Evolutionary conservation across 1,139 yeast genomes (phyloP).

Genomic region (Suhomyces panamericanus): DNA sequence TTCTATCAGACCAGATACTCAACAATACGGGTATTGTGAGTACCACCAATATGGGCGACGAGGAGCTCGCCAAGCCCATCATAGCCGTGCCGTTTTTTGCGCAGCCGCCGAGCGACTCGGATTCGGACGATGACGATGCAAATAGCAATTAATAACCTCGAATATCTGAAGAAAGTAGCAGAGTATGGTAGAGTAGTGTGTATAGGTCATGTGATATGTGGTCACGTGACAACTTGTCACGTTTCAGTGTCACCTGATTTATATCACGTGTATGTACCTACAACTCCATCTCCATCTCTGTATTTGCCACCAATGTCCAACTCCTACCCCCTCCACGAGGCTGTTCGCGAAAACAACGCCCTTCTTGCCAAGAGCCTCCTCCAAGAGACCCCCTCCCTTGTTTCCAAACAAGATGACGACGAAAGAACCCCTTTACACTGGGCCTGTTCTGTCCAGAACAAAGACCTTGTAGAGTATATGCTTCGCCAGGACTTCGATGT

Average conservation of each 20-base stretch:
- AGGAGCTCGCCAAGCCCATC: slow-evolving; percentile 22
- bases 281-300: background rate
- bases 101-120: slow-evolving; percentile 44
- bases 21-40: slow-evolving; percentile 12
- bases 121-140: slow-evolving; percentile 20
- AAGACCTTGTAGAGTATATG: slow-evolving; percentile 53
- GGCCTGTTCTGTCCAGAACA: slow-evolving; percentile 73
- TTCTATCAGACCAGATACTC: slow-evolving; percentile 1
- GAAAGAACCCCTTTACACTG: slow-evolving; percentile 84
- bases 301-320: slow-evolving; percentile 3
- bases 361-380: slow-evolving; percentile 51
- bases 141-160: background rate
- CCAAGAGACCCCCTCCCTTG: slow-evolving; percentile 47
- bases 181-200: background rate
- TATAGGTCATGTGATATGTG: background rate
- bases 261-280: background rate
- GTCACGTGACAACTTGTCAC: background rate
- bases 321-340: slow-evolving; percentile 50
- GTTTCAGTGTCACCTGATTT: no score
- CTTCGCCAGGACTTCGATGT: slow-evolving; percentile 52
- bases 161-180: background rate
- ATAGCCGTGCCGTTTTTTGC: slow-evolving; percentile 44
- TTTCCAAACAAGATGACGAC: slow-evolving; percentile 60
- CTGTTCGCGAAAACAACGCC: slow-evolving; percentile 56
- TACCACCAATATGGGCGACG: slow-evolving; percentile 2